These are phyloP conservation scores for Alternaria hordeiaustralica DNA, from an alignment of 2,329 filamentous ascomycete species.

Conservation along the genomic window DNA sequence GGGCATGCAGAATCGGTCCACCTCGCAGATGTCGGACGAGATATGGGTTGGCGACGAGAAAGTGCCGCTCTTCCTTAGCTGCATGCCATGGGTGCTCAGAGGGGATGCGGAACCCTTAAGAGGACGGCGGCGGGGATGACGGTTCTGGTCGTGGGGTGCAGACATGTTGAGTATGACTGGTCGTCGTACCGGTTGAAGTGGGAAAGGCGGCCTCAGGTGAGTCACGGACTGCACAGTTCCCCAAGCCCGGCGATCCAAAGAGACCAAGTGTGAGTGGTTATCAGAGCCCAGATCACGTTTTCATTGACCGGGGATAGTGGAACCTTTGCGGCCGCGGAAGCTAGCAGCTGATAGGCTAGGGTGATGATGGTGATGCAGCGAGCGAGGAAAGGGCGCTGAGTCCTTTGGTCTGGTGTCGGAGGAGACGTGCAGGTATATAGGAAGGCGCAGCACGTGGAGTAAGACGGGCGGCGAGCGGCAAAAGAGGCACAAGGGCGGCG, in stretches of 20 bases:
- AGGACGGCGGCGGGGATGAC: slow-evolving; percentile 56
- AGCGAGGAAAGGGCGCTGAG: slow-evolving; percentile 39
- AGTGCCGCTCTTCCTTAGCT: slow-evolving; percentile 57
- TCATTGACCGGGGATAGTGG: slow-evolving; percentile 29
- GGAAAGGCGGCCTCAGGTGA: slow-evolving; percentile 44
- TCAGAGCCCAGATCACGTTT: slow-evolving; percentile 32
- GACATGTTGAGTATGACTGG: slow-evolving; percentile 50
- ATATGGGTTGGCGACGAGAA: slow-evolving; percentile 54
- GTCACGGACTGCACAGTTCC: slow-evolving; percentile 39
- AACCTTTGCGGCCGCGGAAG: slow-evolving; percentile 12
- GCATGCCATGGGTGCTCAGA: slow-evolving; percentile 51
- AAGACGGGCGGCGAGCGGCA: slow-evolving; percentile 38
- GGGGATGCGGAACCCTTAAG: slow-evolving; percentile 45
- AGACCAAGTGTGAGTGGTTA: slow-evolving; percentile 32
- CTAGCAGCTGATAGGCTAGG: slow-evolving; percentile 14
- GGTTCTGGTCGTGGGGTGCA: slow-evolving; percentile 48
- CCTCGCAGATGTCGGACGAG: slow-evolving; percentile 48
- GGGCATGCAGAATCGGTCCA: slow-evolving; percentile 51
- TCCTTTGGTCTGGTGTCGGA: slow-evolving; percentile 28
- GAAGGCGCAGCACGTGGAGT: slow-evolving; percentile 44
- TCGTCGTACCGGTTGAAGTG: slow-evolving; percentile 28
- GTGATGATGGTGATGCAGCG: slow-evolving; percentile 14
- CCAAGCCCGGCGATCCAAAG: slow-evolving; percentile 32
- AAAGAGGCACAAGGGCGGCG: slow-evolving; percentile 31
- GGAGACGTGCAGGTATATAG: slow-evolving; percentile 36